phyloP scores from a whole-genome alignment of 164 flowering plant species.

The Stephania japonica region DNA sequence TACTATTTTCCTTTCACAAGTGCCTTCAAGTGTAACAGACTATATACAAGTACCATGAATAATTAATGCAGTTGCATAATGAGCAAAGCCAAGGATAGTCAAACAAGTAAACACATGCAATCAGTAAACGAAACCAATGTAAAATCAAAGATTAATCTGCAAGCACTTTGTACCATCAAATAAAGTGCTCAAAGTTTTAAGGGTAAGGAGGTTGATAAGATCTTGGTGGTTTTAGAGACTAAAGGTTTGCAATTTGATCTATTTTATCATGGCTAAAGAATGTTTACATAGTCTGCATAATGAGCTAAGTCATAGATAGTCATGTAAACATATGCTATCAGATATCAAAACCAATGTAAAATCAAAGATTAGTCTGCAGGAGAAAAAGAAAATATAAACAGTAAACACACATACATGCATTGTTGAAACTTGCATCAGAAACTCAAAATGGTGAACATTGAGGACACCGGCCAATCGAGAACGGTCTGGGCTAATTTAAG shows the following conservation, averaged over 20 bases:
- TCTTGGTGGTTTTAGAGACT: no score
- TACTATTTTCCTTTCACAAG: background rate
- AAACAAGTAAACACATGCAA: background rate
- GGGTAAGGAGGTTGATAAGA: no score
- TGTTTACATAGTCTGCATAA: background rate
- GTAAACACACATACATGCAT: background rate
- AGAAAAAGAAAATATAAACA: background rate
- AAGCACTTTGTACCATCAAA: no score
- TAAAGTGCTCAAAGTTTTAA: no score
- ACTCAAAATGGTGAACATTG: background rate
- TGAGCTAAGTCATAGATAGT: background rate
- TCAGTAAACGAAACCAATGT: no score
- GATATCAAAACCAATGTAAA: no score
- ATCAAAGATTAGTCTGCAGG: background rate
- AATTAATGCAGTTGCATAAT: background rate
- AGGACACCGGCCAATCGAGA: background rate
- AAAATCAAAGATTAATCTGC: background rate
- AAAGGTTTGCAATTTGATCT: no score
- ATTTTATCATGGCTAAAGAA: no score
- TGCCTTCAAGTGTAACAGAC: background rate
- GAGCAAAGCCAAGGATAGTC: background rate
- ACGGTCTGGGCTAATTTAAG: background rate
- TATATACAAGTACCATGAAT: background rate
- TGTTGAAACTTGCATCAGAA: background rate
- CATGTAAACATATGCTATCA: background rate